Conservation (phyloP, 352 stramenopile species). For the Aphanomyces cochlioides region DNA sequence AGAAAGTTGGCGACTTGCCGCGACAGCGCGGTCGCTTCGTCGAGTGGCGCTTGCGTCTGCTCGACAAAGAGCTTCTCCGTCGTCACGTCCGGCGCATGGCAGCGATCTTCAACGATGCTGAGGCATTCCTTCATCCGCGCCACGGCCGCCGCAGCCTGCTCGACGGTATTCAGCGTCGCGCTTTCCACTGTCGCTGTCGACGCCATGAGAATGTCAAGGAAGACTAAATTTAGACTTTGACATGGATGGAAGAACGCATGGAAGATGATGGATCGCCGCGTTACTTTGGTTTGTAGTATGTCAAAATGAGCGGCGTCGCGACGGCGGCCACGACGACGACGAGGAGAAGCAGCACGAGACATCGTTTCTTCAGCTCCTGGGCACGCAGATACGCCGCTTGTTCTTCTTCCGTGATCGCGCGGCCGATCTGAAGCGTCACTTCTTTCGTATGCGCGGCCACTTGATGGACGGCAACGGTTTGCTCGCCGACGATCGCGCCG, state of each 20-base stretch:
- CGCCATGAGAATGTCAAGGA: neutral
- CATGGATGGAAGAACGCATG: no score
- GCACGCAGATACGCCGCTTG: slow-evolving; percentile 56
- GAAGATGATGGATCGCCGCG: neutral
- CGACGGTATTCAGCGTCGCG: slow-evolving; percentile 17
- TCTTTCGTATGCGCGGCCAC: slow-evolving; percentile 66
- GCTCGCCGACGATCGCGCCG: slow-evolving; percentile 59
- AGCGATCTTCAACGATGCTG: neutral
- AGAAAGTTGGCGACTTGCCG: slow-evolving; percentile 59
- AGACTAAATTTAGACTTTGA: no score
- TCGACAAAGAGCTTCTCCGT: neutral
- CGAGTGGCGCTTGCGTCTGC: slow-evolving; percentile 30
- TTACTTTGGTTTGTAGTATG: neutral
- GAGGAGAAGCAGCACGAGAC: slow-evolving; percentile 44
- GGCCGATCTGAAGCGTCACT: slow-evolving; percentile 73
- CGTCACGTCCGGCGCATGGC: neutral
- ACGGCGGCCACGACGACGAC: slow-evolving; percentile 46
- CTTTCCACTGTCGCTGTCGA: neutral
- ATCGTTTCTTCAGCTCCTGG: slow-evolving; percentile 60
- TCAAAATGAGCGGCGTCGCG: slow-evolving; percentile 46
- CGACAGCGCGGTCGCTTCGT: slow-evolving; percentile 57
- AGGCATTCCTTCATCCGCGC: slow-evolving; percentile 11
- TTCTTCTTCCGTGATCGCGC: slow-evolving; percentile 61
- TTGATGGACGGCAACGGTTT: slow-evolving; percentile 56
- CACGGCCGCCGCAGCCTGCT: slow-evolving; percentile 1